phyloP scores from a whole-genome alignment of 2,329 filamentous ascomycete species.

The Tricladium varicosporioides region DNA sequence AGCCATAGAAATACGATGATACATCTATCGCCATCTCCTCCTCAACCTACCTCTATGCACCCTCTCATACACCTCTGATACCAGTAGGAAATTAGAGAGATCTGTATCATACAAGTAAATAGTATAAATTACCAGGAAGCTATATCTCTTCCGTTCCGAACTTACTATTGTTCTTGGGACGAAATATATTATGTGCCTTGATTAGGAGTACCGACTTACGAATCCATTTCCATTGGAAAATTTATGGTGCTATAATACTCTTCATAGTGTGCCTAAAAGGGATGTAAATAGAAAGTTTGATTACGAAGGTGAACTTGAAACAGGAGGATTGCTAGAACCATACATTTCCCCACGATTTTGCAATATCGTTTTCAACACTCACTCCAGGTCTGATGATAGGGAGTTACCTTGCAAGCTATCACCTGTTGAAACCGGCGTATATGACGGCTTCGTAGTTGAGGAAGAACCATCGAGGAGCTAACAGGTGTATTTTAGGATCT shows the following conservation, averaged over 20 bases:
- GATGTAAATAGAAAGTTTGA: background rate
- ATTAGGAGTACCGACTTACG: background rate
- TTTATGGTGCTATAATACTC: background rate
- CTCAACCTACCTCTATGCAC: background rate
- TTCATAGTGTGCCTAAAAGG: background rate
- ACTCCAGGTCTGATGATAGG: no score
- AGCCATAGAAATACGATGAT: background rate
- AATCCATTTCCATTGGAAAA: background rate
- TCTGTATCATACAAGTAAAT: background rate
- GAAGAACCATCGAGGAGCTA: no score
- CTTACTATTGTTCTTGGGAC: background rate
- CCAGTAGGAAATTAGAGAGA: background rate
- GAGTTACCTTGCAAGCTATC: no score
- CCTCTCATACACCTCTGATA: background rate
- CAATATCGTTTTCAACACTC: background rate
- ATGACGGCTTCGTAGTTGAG: no score
- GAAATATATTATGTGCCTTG: background rate
- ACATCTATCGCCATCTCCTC: background rate
- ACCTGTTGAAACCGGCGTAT: no score
- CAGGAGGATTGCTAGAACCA: background rate
- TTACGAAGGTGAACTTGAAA: background rate
- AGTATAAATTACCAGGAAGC: background rate
- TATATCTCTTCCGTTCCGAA: background rate
- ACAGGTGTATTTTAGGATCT: no score
- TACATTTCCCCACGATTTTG: background rate